Conservation (phyloP, 371 early-diverging fungal species). For the Massospora cicadina region DNA sequence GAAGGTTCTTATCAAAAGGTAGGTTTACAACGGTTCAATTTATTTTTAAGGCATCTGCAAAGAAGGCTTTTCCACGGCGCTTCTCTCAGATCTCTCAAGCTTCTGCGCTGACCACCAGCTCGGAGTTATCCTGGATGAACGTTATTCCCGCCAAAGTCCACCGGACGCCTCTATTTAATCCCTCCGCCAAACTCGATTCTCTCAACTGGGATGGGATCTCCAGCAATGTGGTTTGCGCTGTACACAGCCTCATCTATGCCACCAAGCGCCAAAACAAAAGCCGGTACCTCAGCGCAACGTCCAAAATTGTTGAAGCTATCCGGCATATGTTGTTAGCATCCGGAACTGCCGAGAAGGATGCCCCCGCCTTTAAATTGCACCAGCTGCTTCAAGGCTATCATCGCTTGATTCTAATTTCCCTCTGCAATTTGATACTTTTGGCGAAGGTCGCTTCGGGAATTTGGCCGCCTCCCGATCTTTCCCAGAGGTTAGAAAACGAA, state of each 20-base stretch:
- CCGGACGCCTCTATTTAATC: background rate
- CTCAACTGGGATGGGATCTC: slow-evolving; percentile 45
- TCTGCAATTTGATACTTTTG: slow-evolving; percentile 67
- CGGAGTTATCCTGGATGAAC: slow-evolving; percentile 6
- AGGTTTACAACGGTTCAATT: background rate
- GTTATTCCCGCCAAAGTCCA: slow-evolving; percentile 3
- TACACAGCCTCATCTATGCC: slow-evolving; percentile 36
- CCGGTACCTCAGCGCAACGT: slow-evolving; percentile 29
- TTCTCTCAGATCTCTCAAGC: background rate
- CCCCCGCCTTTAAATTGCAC: slow-evolving; percentile 37
- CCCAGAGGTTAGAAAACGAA: slow-evolving; percentile 33
- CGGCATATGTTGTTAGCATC: slow-evolving; percentile 68
- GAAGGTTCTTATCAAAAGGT: background rate
- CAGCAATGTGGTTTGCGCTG: slow-evolving; percentile 36
- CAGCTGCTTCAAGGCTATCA: slow-evolving; percentile 47
- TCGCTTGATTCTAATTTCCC: slow-evolving; percentile 53
- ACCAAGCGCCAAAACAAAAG: slow-evolving; percentile 33
- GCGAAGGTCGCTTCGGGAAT: slow-evolving; percentile 64
- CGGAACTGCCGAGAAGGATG: slow-evolving; percentile 48
- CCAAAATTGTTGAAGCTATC: slow-evolving; percentile 50
- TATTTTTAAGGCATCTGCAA: background rate
- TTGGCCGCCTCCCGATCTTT: slow-evolving; percentile 62
- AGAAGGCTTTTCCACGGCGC: background rate
- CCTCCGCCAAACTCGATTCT: background rate
- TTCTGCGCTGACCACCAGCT: background rate